Evolutionary conservation across 169 alveolate genomes (phyloP).

Genomic region (Cryptosporidium viatorum): DNA sequence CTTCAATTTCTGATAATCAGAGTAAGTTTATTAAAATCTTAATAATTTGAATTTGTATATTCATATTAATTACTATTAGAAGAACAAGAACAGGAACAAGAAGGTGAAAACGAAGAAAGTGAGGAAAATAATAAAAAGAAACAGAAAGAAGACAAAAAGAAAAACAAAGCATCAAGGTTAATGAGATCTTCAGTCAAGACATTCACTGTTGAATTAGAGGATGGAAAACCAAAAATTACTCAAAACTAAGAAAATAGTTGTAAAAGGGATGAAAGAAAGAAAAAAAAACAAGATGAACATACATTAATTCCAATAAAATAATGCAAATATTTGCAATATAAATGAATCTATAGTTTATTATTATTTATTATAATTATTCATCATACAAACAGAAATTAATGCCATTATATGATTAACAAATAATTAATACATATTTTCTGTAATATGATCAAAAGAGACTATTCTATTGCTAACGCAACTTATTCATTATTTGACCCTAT

Average conservation of each 20-base stretch:
- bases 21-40: background rate
- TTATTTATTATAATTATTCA: background rate
- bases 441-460: background rate
- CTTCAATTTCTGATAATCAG: background rate
- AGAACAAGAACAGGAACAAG: background rate
- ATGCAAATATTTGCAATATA: background rate
- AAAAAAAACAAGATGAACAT: background rate
- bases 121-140: background rate
- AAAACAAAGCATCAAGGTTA: constrained; percentile 8
- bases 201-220: constrained; percentile 62
- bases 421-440: background rate
- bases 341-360: background rate
- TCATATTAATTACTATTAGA: background rate
- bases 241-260: constrained; percentile 6
- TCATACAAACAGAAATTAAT: background rate
- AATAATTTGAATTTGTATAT: background rate
- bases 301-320: background rate
- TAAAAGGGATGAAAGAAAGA: background rate
- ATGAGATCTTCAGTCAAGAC: constrained; percentile 55
- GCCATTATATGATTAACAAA: background rate
- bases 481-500: constrained; percentile 31
- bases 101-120: background rate
- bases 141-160: background rate
- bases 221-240: constrained; percentile 65
- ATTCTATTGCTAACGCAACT: background rate